Evolutionary conservation across 2,329 filamentous ascomycete species (phyloP).

Genomic region (Emericellopsis atlantica): DNA sequence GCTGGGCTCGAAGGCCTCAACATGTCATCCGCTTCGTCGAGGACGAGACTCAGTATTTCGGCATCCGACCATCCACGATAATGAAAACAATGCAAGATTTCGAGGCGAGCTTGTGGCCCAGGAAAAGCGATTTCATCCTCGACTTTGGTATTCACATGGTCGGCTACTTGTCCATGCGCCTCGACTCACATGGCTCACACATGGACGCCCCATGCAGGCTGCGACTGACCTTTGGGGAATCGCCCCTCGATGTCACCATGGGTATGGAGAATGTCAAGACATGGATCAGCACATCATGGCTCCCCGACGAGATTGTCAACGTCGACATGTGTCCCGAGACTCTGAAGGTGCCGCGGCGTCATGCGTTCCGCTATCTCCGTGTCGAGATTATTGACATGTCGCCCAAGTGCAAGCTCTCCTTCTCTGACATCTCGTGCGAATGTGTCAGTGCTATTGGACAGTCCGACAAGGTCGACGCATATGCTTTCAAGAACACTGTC

Average conservation of each 20-base stretch:
- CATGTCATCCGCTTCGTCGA: constrained; percentile 10
- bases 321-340: constrained; percentile 17
- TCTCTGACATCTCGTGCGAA: constrained; percentile 12
- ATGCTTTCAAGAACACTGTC: constrained; percentile 7
- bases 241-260: constrained; percentile 21
- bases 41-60: constrained; percentile 9
- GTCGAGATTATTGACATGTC: constrained; percentile 20
- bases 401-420: constrained; percentile 16
- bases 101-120: constrained; percentile 9
- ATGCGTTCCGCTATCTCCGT: constrained; percentile 19
- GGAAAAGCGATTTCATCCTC: constrained; percentile 14
- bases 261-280: constrained; percentile 17
- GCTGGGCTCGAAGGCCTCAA: constrained; percentile 6
- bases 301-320: constrained; percentile 21
- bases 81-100: not conserved
- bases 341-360: constrained; percentile 14
- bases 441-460: constrained; percentile 15
- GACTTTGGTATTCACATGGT: constrained; percentile 19
- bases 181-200: constrained; percentile 13
- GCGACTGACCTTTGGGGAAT: constrained; percentile 21
- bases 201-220: constrained; percentile 21
- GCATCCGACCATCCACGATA: constrained; percentile 4
- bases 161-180: constrained; percentile 15
- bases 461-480: constrained; percentile 5
- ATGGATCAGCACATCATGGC: constrained; percentile 23